phyloP scores from a whole-genome alignment of 768 basidiomycete species.

The Fomitopsis serialis region DNA sequence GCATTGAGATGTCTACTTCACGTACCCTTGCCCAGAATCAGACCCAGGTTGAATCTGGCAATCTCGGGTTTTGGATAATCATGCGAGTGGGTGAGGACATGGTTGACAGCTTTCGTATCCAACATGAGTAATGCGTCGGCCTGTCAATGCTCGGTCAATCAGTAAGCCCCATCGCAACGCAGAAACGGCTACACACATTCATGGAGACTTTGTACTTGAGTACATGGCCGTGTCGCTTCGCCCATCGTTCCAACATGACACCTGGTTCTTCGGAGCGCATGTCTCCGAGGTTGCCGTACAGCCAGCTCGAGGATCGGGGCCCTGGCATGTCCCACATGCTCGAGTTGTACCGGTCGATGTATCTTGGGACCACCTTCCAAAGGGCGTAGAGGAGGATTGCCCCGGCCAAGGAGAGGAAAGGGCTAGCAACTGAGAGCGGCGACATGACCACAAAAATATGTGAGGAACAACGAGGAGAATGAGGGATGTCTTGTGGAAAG shows the following conservation, averaged over 20 bases:
- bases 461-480: too few relatives aligned
- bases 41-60: not conserved
- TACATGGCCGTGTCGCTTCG: not conserved
- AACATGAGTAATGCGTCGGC: not conserved
- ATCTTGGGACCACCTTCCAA: not conserved
- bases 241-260: not conserved
- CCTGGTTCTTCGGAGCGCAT: conserved; percentile 37
- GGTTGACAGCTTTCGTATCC: not conserved
- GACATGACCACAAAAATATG: too few relatives aligned
- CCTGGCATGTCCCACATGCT: conserved; percentile 44
- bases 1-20: conserved; percentile 23
- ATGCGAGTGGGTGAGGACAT: not conserved
- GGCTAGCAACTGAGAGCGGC: not conserved
- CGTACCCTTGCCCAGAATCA: not conserved
- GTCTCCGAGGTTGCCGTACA: conserved; percentile 47
- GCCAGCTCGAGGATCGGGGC: conserved; percentile 36
- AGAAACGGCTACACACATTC: not conserved
- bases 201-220: not conserved
- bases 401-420: not conserved
- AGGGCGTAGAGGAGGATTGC: not conserved
- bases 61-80: not conserved
- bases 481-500: too few relatives aligned
- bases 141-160: not conserved
- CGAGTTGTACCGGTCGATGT: conserved; percentile 19
- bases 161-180: not conserved